Percentiles rank a stretch among this genome's conserved stretches.
These are phyloP conservation scores for Candida verbasci DNA, from an alignment of 805 yeast species.

Conservation along the genomic window DNA sequence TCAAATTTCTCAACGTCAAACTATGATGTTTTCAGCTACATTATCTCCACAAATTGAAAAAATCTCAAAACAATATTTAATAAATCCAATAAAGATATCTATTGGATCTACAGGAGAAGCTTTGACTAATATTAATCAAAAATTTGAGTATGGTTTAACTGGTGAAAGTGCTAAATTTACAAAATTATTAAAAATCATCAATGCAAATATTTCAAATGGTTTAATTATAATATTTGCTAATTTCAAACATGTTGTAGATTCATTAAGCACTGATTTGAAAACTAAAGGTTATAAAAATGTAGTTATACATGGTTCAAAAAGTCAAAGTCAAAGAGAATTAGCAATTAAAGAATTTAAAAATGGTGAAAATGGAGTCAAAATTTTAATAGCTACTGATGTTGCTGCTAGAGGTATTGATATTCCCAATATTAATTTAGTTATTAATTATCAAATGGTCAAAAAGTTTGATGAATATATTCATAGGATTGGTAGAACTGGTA, in stretches of 20 bases:
- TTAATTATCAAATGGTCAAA: constrained; percentile 81
- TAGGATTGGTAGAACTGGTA: constrained; percentile 93
- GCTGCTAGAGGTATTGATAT: no score
- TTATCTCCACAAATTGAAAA: constrained; percentile 72
- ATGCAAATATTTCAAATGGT: not conserved
- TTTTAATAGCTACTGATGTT: no score
- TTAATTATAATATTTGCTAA: constrained; percentile 77
- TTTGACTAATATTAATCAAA: constrained; percentile 65
- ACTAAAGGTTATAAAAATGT: constrained; percentile 40
- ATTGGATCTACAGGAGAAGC: constrained; percentile 68
- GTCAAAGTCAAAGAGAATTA: constrained; percentile 81
- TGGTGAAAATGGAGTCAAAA: constrained; percentile 51
- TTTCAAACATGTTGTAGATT: constrained; percentile 68
- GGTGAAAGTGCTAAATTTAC: constrained; percentile 33
- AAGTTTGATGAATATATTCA: constrained; percentile 83
- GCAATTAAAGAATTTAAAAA: constrained; percentile 58
- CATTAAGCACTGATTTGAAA: constrained; percentile 48
- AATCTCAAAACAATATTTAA: constrained; percentile 59
- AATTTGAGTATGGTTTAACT: constrained; percentile 41
- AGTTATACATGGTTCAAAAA: constrained; percentile 80
- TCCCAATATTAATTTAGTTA: constrained; percentile 77
- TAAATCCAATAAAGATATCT: constrained; percentile 56
- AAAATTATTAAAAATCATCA: constrained; percentile 33
- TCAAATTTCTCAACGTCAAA: constrained; percentile 42
- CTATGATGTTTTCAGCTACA: constrained; percentile 94